Evolutionary conservation across 768 basidiomycete genomes (phyloP), one percentile per base, ranked within the genome.

Genomic region (Mycena venus): DNA sequence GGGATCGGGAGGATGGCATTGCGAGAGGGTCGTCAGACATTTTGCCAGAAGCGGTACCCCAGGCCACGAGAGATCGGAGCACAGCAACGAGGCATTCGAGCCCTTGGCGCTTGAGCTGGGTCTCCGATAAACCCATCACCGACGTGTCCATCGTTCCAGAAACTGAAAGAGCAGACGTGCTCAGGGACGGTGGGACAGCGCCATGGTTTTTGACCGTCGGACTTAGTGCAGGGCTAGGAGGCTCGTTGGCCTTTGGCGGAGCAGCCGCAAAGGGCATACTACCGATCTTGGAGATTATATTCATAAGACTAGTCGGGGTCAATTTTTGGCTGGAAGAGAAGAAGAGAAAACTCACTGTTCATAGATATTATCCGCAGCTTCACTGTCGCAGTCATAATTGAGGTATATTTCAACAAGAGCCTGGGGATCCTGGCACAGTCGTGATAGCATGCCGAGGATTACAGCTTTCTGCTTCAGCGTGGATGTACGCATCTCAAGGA

Each of bases 301-400:
- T 99, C 88, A 99, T 96, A 59, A 99, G 86, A 79, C 94, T 96
- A 74, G 11, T 47, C 12, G 15, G 61, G n/a, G n/a, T 58, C 32
- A 51, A 68, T 63, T 34, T 31, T 40, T 32, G 21, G 4, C n/a
- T 55, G 38, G 25, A 44, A 29, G 40, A 51, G 7, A 47, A 47
- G 8, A 47, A n/a, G 42, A 58, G 40, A 55, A 38, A 8, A 84
- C 93, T 80, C 79, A 96, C 92, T 95, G 95, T 79, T 99, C 98
- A 83, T 99, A 99, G 70, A 99, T 97, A 84, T 99, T 99, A 80
- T 98, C 98, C 12, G 90, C 90, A 5, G 98, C 96, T 72, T 96
- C 94, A 72, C 96, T 91, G 80, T 99, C 98, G 81, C 98, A 99
- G 80, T 99, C 98, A 80, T 99, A 99, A 83, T 99, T 99, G 82